Evolutionary conservation across 2,329 filamentous ascomycete genomes (phyloP).

Genomic region (Paecilomyces niveus): DNA sequence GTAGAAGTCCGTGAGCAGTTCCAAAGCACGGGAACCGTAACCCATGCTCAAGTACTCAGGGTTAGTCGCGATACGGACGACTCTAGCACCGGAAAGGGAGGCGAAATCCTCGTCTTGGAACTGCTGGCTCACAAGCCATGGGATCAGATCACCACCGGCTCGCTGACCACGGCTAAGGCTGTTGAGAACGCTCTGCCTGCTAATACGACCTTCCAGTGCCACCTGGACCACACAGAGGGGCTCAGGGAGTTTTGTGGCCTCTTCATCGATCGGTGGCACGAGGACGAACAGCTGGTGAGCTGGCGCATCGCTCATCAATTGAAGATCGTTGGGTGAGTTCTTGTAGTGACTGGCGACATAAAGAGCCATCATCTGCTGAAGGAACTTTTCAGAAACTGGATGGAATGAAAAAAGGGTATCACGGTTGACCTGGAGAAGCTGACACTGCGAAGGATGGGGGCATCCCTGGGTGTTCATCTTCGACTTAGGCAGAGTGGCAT

Average conservation of each 20-base stretch:
- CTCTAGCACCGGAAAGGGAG: conserved; percentile 78
- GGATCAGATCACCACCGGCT: conserved; percentile 87
- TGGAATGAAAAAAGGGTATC: conserved; percentile 98
- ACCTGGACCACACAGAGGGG: conserved; percentile 93
- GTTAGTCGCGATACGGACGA: conserved; percentile 93
- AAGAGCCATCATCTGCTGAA: conserved; percentile 96
- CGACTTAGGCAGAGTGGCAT: conserved; percentile 78
- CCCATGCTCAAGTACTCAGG: conserved; percentile 90
- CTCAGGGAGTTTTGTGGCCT: conserved; percentile 73
- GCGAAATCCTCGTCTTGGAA: conserved; percentile 98
- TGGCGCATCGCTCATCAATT: conserved; percentile 95
- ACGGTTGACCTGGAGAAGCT: conserved; percentile 88
- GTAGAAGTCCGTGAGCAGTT: conserved; percentile 86
- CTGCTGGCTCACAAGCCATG: conserved; percentile 95
- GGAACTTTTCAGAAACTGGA: conserved; percentile 89
- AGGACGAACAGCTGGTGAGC: conserved; percentile 95
- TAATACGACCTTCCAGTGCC: conserved; percentile 89
- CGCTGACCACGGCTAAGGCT: conserved; percentile 82
- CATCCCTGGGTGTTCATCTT: conserved; percentile 68
- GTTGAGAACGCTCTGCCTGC: conserved; percentile 83
- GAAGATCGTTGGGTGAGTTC: conserved; percentile 95
- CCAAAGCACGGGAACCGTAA: conserved; percentile 81
- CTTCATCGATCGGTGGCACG: conserved; percentile 74
- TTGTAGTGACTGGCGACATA: conserved; percentile 98
- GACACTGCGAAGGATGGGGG: conserved; percentile 84